A percentile compares a stretch with the other conserved stretches of the same genome.
Evolutionary conservation across 331 rosid genomes (phyloP).

Genomic region (Prunus yedoensis): DNA sequence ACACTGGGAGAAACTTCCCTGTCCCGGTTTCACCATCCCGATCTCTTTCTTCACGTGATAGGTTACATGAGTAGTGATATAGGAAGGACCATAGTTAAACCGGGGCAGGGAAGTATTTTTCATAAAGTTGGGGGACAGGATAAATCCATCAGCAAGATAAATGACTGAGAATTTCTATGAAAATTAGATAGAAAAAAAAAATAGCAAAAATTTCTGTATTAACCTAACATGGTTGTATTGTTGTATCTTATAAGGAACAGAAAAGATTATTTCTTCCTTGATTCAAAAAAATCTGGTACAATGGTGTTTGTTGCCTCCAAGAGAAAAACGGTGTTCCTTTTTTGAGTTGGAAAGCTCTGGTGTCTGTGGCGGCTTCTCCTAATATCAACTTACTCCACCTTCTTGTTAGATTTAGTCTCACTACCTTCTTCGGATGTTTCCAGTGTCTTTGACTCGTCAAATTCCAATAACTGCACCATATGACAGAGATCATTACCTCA

Average conservation of each 20-base stretch:
- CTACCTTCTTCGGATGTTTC: constrained; percentile 48
- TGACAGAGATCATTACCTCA: not conserved
- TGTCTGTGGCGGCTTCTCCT: constrained; percentile 2
- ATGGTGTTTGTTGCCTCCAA: constrained; percentile 34
- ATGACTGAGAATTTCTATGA: not conserved
- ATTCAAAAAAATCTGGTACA: constrained; percentile 58
- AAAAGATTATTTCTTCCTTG: constrained; percentile 33
- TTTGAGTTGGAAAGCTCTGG: constrained; percentile 18
- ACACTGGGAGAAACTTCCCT: too few relatives aligned
- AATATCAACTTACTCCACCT: constrained; percentile 48
- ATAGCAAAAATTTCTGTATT: not conserved
- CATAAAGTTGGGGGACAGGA: not conserved
- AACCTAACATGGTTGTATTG: constrained; percentile 1
- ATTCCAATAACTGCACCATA: constrained; percentile 70
- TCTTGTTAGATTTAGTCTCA: constrained; percentile 53
- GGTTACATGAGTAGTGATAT: too few relatives aligned
- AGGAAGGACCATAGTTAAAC: too few relatives aligned
- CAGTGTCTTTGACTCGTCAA: constrained; percentile 73
- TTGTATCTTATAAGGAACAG: constrained; percentile 8
- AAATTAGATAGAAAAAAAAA: not conserved
- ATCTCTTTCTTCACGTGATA: too few relatives aligned
- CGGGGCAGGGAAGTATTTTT: too few relatives aligned
- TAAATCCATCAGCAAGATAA: not conserved
- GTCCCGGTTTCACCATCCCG: too few relatives aligned
- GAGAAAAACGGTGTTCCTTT: constrained; percentile 23